phyloP scores from a whole-genome alignment of 805 yeast species.

The Kuraishia ogatae region DNA sequence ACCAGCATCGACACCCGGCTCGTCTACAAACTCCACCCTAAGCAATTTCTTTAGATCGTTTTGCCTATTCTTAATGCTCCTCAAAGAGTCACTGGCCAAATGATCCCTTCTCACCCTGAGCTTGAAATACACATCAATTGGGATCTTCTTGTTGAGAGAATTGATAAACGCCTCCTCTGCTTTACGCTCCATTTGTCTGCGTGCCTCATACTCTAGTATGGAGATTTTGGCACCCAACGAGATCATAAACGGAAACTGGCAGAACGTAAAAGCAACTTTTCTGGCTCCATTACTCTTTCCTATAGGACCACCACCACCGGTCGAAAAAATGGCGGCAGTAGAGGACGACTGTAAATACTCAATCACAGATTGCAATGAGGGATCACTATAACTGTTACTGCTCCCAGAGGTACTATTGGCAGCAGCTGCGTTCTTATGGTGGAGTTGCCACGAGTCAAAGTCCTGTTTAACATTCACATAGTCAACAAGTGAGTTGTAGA shows the following conservation, averaged over 20 bases:
- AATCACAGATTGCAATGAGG: slow-evolving; percentile 29
- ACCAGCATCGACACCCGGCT: slow-evolving; percentile 94
- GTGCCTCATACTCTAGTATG: slow-evolving; percentile 75
- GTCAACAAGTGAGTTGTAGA: slow-evolving; percentile 79
- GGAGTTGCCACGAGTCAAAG: slow-evolving; percentile 75
- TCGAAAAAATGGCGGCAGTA: slow-evolving; percentile 15
- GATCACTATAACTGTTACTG: slow-evolving; percentile 5
- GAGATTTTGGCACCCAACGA: slow-evolving; percentile 78
- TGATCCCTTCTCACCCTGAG: slow-evolving; percentile 59
- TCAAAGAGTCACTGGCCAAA: slow-evolving; percentile 69
- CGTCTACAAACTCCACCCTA: slow-evolving; percentile 72
- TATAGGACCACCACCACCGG: slow-evolving; percentile 10
- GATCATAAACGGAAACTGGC: slow-evolving; percentile 77
- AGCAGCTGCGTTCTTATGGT: slow-evolving; percentile 14
- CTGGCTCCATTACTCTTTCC: not conserved
- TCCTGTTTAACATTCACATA: slow-evolving; percentile 69
- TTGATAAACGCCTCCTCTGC: slow-evolving; percentile 85
- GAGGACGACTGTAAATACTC: slow-evolving; percentile 33
- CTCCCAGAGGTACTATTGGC: slow-evolving; percentile 5
- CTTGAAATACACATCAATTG: slow-evolving; percentile 59
- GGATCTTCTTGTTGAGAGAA: slow-evolving; percentile 54
- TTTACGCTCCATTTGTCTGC: slow-evolving; percentile 70
- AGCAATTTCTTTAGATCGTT: slow-evolving; percentile 65
- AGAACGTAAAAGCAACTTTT: slow-evolving; percentile 41
- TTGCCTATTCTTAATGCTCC: slow-evolving; percentile 45